These are phyloP conservation scores for Aureobasidium vineae DNA, from an alignment of 2,329 filamentous ascomycete genomes.

Conservation along the genomic window DNA sequence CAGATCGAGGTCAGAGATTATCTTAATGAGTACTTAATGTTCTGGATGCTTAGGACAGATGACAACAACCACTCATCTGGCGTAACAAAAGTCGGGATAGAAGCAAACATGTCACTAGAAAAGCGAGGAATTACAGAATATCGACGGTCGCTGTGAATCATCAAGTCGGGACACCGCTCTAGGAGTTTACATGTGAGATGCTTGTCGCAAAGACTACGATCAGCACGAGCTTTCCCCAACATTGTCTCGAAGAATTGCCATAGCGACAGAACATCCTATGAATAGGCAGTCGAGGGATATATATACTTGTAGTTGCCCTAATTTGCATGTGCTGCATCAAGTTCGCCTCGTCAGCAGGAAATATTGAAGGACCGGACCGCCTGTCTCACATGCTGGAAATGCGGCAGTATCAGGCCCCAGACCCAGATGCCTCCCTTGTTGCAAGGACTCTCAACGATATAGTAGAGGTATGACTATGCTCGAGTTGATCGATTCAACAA, in stretches of 20 bases:
- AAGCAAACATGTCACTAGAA: background rate
- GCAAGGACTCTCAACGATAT: background rate
- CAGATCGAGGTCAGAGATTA: background rate
- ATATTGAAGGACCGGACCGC: constrained; percentile 4
- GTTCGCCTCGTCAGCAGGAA: background rate
- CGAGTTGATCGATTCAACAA: background rate
- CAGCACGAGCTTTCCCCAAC: background rate
- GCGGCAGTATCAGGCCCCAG: background rate
- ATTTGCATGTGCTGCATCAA: background rate
- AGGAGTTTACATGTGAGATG: background rate
- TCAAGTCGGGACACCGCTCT: background rate
- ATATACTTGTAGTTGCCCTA: background rate
- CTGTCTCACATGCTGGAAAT: background rate
- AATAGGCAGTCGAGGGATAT: background rate
- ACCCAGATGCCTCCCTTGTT: background rate
- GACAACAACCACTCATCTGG: background rate
- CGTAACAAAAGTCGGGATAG: background rate
- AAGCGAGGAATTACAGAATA: background rate
- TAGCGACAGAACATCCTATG: background rate
- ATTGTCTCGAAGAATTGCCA: background rate
- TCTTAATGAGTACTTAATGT: background rate
- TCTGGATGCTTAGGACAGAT: background rate
- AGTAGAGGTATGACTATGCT: background rate
- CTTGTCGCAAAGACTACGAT: background rate
- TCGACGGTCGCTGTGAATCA: background rate